A percentile compares a stretch with the other conserved stretches of the same genome.
Conservation (phyloP, 768 basidiomycete species). For the Tubosaeta sp. region DNA sequence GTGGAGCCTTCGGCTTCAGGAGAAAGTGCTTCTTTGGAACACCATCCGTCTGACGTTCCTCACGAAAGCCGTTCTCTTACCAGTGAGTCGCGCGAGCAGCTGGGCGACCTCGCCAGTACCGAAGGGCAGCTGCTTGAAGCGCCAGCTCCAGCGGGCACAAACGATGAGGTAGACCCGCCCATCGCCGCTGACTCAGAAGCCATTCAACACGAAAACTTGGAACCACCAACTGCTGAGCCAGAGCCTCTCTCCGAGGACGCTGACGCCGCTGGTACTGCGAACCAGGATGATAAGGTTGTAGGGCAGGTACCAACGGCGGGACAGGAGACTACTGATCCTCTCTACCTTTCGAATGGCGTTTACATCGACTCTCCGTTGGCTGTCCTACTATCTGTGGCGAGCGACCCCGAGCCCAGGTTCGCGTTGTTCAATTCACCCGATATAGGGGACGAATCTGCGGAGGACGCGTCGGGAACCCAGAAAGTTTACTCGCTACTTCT, state of each 20-base stretch:
- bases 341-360: conserved; percentile 61
- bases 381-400: conserved; percentile 47
- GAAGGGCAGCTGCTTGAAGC: conserved; percentile 7
- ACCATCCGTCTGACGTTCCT: conserved; percentile 7
- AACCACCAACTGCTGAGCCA: conserved; percentile 10
- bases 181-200: conserved; percentile 3
- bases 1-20: conserved; percentile 12
- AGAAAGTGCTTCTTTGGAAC: conserved; percentile 4
- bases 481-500: conserved; percentile 45
- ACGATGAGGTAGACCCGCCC: conserved; percentile 4
- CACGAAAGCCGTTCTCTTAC: conserved; percentile 2
- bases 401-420: conserved; percentile 39
- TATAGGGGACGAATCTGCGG: conserved; percentile 21
- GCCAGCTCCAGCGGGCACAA: conserved; percentile 1
- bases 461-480: conserved; percentile 13
- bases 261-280: not conserved
- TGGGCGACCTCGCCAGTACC: conserved; percentile 3
- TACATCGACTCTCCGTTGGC: conserved; percentile 75
- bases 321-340: conserved; percentile 37
- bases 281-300: conserved; percentile 9
- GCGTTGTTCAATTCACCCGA: conserved; percentile 56
- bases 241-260: conserved; percentile 7
- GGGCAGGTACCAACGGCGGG: conserved; percentile 10
- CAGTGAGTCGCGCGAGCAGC: conserved; percentile 21
- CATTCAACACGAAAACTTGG: conserved; percentile 8